Evolutionary conservation across 164 flowering plant genomes (phyloP).

Genomic region (Amborella trichopoda): DNA sequence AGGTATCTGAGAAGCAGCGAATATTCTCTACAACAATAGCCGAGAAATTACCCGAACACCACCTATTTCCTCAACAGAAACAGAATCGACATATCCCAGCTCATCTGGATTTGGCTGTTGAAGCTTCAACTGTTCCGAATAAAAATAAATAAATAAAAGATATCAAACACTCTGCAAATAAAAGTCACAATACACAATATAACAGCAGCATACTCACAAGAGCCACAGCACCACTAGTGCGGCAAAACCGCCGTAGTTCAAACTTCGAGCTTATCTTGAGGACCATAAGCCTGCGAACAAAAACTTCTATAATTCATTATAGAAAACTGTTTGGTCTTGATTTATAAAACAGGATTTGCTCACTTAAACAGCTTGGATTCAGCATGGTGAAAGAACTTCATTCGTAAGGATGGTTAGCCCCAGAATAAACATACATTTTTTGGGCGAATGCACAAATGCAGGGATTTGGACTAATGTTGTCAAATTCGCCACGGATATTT

Average conservation of each 20-base stretch:
- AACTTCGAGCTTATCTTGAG: slow-evolving; percentile 90
- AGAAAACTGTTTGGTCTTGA: no score
- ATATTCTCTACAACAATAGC: no score
- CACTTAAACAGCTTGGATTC: no score
- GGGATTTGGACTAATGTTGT: no score
- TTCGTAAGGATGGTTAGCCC: no score
- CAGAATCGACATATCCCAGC: slow-evolving; percentile 76
- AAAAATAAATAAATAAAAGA: neutral
- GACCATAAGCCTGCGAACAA: slow-evolving; percentile 95
- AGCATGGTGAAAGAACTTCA: no score
- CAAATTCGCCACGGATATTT: no score
- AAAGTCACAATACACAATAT: neutral
- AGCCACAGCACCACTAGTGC: slow-evolving; percentile 86
- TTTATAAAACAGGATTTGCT: no score
- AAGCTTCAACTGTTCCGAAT: slow-evolving; percentile 67
- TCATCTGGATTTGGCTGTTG: slow-evolving; percentile 79
- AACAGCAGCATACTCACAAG: slow-evolving; percentile 34
- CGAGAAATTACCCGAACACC: slow-evolving; percentile 52
- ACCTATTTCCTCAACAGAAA: slow-evolving; percentile 95
- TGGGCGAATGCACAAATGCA: no score
- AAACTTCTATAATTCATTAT: no score
- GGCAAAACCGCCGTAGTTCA: slow-evolving; percentile 87
- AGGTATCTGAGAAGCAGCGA: neutral
- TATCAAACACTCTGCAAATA: neutral
- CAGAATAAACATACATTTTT: no score